A percentile compares a stretch with the other conserved stretches of the same genome.
phyloP scores from a whole-genome alignment of 1,284 basidiomycete genomes.

The Athelia sp. region DNA sequence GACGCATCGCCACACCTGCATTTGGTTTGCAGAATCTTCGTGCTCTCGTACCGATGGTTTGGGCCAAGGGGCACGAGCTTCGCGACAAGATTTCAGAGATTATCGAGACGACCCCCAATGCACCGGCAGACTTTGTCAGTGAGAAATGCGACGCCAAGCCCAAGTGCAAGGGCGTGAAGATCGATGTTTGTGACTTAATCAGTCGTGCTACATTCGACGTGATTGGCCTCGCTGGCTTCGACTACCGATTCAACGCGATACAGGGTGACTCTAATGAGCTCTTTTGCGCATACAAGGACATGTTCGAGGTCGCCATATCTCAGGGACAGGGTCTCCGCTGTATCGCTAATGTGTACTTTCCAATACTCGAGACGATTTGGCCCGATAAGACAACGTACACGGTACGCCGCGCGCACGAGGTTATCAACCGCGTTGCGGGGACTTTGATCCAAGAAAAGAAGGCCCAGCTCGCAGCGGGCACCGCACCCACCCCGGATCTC shows the following conservation, averaged over 20 bases:
- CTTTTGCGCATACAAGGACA: conserved; percentile 72
- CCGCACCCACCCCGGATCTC: conserved; percentile 59
- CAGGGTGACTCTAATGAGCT: conserved; percentile 71
- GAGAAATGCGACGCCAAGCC: no score
- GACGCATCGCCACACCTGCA: conserved; percentile 69
- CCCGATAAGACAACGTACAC: conserved; percentile 46
- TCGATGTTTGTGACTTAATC: conserved; percentile 73
- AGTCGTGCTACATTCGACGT: conserved; percentile 77
- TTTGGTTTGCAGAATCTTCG: conserved; percentile 74
- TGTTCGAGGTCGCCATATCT: conserved; percentile 70
- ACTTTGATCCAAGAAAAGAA: conserved; percentile 70
- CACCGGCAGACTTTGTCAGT: no score
- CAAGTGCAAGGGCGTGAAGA: conserved; percentile 20
- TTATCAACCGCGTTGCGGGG: conserved; percentile 65
- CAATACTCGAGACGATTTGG: conserved; percentile 53
- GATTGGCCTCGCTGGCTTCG: conserved; percentile 75
- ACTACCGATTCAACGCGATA: conserved; percentile 75
- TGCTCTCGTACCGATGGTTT: conserved; percentile 64
- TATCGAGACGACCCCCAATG: no score
- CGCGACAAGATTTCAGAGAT: conserved; percentile 53
- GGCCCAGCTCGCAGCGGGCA: conserved; percentile 53
- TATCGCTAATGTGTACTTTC: conserved; percentile 56
- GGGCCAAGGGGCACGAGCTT: conserved; percentile 60
- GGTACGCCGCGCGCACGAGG: conserved; percentile 48
- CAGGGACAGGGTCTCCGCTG: conserved; percentile 43